These are phyloP conservation scores for Talaromyces wortmannii DNA, from an alignment of 495 filamentous ascomycete species.

Conservation along the genomic window DNA sequence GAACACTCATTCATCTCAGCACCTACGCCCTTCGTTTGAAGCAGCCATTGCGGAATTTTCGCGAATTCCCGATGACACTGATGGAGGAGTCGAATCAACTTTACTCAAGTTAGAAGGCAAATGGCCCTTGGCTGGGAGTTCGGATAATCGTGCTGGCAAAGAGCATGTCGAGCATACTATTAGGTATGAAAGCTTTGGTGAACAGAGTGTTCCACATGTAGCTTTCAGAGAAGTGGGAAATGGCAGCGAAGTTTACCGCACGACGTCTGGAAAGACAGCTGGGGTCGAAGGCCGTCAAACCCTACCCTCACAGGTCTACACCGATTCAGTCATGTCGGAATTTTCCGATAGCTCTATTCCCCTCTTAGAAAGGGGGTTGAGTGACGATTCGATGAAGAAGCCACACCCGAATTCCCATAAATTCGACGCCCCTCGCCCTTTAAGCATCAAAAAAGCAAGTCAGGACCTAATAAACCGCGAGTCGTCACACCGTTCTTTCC, in stretches of 20 bases:
- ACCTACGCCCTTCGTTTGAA: constrained; percentile 83
- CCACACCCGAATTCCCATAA: constrained; percentile 11
- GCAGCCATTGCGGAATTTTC: constrained; percentile 83
- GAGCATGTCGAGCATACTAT: neutral
- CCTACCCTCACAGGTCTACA: constrained; percentile 13
- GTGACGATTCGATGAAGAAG: constrained; percentile 47
- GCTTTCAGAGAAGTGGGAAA: neutral
- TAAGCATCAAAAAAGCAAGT: constrained; percentile 11
- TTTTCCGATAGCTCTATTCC: constrained; percentile 74
- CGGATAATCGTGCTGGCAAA: neutral
- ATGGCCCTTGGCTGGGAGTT: constrained; percentile 27
- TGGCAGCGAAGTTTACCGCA: neutral
- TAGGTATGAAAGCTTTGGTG: neutral
- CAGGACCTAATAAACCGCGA: constrained; percentile 21
- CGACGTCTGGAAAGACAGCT: neutral
- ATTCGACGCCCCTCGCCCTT: neutral
- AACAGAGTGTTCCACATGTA: neutral
- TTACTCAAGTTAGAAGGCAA: constrained; percentile 90
- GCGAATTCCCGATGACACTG: constrained; percentile 83
- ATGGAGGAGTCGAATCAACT: constrained; percentile 90
- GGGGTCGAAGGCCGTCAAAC: neutral
- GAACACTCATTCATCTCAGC: constrained; percentile 67
- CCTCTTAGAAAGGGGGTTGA: constrained; percentile 65
- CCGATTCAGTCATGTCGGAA: constrained; percentile 45
- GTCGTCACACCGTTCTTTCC: constrained; percentile 41